A percentile compares a stretch with the other conserved stretches of the same genome.
Evolutionary conservation across 2,329 filamentous ascomycete species (phyloP).

Genomic region (Aspergillus alliaceus): DNA sequence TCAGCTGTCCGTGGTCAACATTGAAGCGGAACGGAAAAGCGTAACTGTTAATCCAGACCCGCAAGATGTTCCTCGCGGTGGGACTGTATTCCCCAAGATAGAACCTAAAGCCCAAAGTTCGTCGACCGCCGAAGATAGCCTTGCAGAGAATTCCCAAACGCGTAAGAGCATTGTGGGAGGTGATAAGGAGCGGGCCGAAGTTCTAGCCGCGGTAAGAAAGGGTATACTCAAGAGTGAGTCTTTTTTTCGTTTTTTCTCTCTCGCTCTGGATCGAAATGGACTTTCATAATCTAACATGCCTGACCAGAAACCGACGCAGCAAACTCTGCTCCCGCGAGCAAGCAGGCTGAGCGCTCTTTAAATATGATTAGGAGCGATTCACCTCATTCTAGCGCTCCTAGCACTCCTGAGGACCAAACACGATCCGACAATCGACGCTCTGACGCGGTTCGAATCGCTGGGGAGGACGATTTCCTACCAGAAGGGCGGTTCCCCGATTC

Average conservation of each 20-base stretch:
- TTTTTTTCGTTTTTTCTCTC: no score
- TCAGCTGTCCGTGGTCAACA: slow-evolving; percentile 92
- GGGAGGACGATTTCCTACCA: slow-evolving; percentile 87
- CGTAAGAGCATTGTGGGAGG: slow-evolving; percentile 90
- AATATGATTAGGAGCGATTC: slow-evolving; percentile 71
- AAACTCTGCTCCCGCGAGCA: slow-evolving; percentile 67
- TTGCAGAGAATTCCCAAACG: slow-evolving; percentile 51
- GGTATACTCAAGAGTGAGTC: slow-evolving; percentile 87
- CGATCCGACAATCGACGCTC: slow-evolving; percentile 61
- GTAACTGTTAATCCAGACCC: slow-evolving; percentile 71
- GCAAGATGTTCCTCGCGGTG: slow-evolving; percentile 66
- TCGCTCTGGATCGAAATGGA: no score
- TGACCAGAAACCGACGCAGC: slow-evolving; percentile 56
- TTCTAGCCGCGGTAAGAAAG: slow-evolving; percentile 88
- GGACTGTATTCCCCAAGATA: slow-evolving; percentile 78
- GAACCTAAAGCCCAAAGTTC: slow-evolving; percentile 77
- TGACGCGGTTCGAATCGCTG: slow-evolving; percentile 72
- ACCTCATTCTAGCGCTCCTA: slow-evolving; percentile 80
- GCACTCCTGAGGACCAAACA: slow-evolving; percentile 78
- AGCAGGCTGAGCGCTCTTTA: slow-evolving; percentile 60
- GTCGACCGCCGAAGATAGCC: slow-evolving; percentile 31
- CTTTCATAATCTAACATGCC: slow-evolving; percentile 4
- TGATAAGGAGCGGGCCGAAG: slow-evolving; percentile 85
- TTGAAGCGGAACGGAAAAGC: slow-evolving; percentile 85
- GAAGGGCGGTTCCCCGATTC: slow-evolving; percentile 69